phyloP scores from a whole-genome alignment of 768 basidiomycete species.

The Arthromyces matolae region DNA sequence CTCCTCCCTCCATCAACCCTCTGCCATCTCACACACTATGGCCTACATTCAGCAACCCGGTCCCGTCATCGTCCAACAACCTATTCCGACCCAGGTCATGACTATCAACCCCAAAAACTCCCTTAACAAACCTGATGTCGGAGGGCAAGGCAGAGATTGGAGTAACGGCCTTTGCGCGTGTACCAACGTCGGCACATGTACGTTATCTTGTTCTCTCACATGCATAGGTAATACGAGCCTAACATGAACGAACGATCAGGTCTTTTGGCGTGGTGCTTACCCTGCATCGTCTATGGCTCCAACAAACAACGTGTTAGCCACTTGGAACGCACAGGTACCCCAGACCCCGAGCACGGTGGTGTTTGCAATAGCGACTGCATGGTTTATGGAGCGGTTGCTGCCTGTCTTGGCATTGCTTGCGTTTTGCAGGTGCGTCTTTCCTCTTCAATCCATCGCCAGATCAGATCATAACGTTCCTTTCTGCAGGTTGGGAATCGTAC shows the following conservation, averaged over 20 bases:
- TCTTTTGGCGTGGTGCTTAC: constrained; percentile 30
- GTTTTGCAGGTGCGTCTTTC: constrained; percentile 27
- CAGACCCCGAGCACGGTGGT: constrained; percentile 35
- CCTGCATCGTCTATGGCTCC: constrained; percentile 36
- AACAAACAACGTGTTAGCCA: constrained; percentile 33
- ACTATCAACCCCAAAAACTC: constrained; percentile 20
- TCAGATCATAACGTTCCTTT: no score
- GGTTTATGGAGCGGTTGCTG: constrained; percentile 20
- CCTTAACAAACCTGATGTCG: constrained; percentile 23
- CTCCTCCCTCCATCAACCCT: not conserved
- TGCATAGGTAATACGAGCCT: no score
- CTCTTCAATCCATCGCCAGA: no score
- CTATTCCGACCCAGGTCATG: constrained; percentile 19
- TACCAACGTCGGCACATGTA: constrained; percentile 21
- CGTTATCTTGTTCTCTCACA: no score
- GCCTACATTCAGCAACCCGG: not conserved
- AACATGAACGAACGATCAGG: constrained; percentile 15
- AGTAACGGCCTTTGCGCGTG: constrained; percentile 24
- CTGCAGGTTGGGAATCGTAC: not conserved
- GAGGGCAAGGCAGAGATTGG: constrained; percentile 25
- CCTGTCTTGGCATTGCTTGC: constrained; percentile 24
- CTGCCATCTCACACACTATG: not conserved
- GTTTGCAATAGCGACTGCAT: constrained; percentile 27
- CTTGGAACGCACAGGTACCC: constrained; percentile 25
- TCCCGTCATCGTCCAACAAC: constrained; percentile 15